Evolutionary conservation across 768 basidiomycete genomes (phyloP).

Genomic region (Leccinum arenicola): DNA sequence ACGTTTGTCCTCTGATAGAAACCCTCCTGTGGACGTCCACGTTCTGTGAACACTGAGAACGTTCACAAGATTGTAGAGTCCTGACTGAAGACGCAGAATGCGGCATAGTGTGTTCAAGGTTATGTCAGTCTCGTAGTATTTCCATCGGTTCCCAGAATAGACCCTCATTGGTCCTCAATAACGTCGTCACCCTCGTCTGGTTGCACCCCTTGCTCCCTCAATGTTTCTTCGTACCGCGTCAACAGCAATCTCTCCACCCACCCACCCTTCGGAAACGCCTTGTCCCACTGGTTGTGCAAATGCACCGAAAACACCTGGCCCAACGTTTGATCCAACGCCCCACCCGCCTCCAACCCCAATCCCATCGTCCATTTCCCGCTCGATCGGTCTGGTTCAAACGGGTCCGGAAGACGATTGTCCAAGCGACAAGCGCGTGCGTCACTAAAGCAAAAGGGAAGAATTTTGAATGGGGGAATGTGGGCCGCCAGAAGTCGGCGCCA

Average conservation of each 20-base stretch:
- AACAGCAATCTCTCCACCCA: conserved; percentile 87
- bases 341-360: conserved; percentile 56
- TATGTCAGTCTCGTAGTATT: neutral
- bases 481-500: conserved; percentile 79
- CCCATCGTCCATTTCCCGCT: conserved; percentile 69
- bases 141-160: neutral
- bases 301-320: conserved; percentile 83
- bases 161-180: neutral
- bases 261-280: conserved; percentile 74
- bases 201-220: conserved; percentile 9
- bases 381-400: conserved; percentile 60
- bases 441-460: conserved; percentile 94
- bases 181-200: neutral
- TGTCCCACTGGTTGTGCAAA: conserved; percentile 96
- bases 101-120: neutral
- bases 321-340: conserved; percentile 59
- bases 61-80: neutral
- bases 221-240: conserved; percentile 50
- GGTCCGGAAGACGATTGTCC: conserved; percentile 92
- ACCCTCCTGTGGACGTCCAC: no score
- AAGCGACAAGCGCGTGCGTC: conserved; percentile 90
- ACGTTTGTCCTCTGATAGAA: neutral
- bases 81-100: neutral
- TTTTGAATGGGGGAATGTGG: conserved; percentile 78
- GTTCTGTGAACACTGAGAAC: neutral